Percentiles rank a stretch among this genome's conserved stretches.
These are phyloP conservation scores for Lycium barbarum DNA, from an alignment of 257 asterid genomes.

Conservation along the genomic window DNA sequence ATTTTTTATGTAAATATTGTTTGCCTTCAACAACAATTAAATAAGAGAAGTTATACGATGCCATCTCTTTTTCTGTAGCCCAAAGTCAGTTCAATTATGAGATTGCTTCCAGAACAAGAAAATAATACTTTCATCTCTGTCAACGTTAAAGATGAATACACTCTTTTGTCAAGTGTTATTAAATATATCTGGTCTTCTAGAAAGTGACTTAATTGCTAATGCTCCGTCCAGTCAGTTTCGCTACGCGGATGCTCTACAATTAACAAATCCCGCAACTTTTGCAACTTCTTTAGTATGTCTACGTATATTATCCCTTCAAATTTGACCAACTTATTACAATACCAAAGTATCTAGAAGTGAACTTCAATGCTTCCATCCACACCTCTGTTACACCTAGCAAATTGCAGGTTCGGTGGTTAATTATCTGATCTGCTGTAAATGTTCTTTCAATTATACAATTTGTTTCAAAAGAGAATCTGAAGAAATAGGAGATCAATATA, in stretches of 20 bases:
- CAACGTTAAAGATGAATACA: neutral
- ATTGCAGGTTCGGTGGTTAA: neutral
- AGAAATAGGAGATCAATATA: too few relatives aligned
- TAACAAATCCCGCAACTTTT: neutral
- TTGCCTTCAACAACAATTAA: too few relatives aligned
- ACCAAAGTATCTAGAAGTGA: neutral
- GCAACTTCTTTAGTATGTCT: neutral
- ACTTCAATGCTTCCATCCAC: neutral
- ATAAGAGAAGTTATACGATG: neutral
- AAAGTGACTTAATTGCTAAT: neutral
- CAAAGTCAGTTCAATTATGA: neutral
- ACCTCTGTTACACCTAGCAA: neutral
- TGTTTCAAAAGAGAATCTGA: neutral
- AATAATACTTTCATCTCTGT: neutral
- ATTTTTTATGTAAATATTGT: too few relatives aligned
- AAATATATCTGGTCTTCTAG: conserved; percentile 19
- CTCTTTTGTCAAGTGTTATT: neutral
- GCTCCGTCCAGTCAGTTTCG: neutral
- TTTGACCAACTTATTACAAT: neutral
- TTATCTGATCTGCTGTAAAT: neutral
- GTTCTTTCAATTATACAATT: neutral
- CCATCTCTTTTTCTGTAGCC: neutral
- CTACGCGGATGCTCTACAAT: neutral
- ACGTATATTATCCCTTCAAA: neutral
- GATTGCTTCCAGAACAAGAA: neutral